These are phyloP conservation scores for Eucalyptus sp. DNA, from an alignment of 345 rosid genomes.

Conservation along the genomic window DNA sequence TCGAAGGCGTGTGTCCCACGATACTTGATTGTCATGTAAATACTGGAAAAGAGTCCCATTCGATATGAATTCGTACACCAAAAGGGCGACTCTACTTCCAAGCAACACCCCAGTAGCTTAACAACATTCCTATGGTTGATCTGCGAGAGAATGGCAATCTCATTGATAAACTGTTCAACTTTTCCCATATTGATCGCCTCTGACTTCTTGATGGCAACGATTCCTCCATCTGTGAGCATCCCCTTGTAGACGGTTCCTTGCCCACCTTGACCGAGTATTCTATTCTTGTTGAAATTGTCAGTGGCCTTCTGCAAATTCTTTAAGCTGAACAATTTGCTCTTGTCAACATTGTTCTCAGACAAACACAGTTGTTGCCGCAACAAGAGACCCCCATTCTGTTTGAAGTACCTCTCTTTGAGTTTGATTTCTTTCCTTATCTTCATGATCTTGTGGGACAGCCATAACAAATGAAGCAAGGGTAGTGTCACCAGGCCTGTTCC, in stretches of 20 bases:
- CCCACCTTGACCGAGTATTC: not conserved
- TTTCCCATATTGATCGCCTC: not conserved
- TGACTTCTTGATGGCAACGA: not conserved
- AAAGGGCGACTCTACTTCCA: not conserved
- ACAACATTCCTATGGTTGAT: not conserved
- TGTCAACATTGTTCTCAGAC: not conserved
- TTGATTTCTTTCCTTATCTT: not conserved
- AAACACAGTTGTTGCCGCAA: not conserved
- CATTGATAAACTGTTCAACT: not conserved
- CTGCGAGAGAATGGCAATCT: not conserved
- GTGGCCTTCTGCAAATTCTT: not conserved
- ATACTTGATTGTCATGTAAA: not conserved
- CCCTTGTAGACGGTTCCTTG: constrained; percentile 2
- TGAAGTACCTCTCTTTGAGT: not conserved
- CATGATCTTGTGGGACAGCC: not conserved
- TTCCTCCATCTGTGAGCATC: not conserved
- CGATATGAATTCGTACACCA: not conserved
- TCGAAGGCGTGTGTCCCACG: constrained; percentile 1
- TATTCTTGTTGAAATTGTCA: not conserved
- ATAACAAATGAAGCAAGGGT: not conserved
- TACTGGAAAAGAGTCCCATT: not conserved
- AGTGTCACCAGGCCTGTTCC: not conserved
- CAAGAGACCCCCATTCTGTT: not conserved
- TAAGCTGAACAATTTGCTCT: not conserved
- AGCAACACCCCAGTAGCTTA: not conserved